These are phyloP conservation scores for Trichosporon sp. DNA, from an alignment of 1,284 basidiomycete species.

Conservation along the genomic window DNA sequence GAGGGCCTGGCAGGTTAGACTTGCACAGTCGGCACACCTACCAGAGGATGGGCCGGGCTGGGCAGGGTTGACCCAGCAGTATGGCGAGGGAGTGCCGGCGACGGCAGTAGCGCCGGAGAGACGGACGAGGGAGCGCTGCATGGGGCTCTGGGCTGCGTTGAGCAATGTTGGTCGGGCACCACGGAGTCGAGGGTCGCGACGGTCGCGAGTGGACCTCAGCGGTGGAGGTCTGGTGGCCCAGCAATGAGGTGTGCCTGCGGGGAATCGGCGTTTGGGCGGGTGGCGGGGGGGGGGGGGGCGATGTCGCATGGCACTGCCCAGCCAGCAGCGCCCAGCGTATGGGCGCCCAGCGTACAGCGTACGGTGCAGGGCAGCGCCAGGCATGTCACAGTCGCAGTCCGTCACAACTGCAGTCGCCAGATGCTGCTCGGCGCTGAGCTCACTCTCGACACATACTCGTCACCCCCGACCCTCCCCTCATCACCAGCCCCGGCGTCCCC, in stretches of 20 bases:
- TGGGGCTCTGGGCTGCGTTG: background rate
- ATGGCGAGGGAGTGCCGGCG: conserved; percentile 23
- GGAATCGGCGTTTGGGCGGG: background rate
- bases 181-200: background rate
- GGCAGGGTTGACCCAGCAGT: conserved; percentile 31
- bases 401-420: background rate
- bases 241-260: background rate
- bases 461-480: background rate
- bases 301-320: background rate
- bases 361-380: background rate
- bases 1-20: conserved; percentile 20
- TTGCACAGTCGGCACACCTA: conserved; percentile 5
- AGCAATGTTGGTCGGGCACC: background rate
- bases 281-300: background rate
- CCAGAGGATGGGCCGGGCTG: conserved; percentile 18
- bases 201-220: background rate
- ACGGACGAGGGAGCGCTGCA: conserved; percentile 5
- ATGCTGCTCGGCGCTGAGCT: no score
- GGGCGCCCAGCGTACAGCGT: no score
- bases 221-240: background rate
- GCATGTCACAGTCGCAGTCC: background rate
- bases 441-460: no score
- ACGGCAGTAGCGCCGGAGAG: background rate
- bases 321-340: no score
- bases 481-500: background rate